Base-by-base conservation (phyloP, 1,284 basidiomycete species). In the Apiotrichum gracile region DNA sequence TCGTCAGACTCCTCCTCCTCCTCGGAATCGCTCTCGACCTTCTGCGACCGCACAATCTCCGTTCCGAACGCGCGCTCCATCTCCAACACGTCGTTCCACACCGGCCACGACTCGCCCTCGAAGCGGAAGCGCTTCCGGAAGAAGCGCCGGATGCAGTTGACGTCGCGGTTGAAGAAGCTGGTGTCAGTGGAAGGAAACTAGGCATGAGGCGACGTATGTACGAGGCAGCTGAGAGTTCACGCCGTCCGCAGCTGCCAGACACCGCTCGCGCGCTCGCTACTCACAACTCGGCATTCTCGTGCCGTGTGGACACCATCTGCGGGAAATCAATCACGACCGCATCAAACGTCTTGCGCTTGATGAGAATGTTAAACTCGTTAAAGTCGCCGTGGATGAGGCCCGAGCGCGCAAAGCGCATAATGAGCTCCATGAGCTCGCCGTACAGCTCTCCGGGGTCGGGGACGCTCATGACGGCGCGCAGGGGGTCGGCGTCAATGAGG, bases 291-390 rank as follows among this genome's bases (percentile, higher is more conserved):
- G 94, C 96, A 73, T 99, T 97, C 66, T 85, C 83, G 68, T 99
- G 94, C 46, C 92, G 88, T 34, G 90, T 94, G 79, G 88, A 92
- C 73, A 98, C 90, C 94, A 98, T 97, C 78, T 99, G 94, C 3
- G 94, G 94, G 70, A 99, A 99, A 77, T 99, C 96, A 64, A 99
- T 98, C 33, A 99, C 84, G 50, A 97, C 78, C 6, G 94, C 89
- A 64, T 91, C 85, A 38, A 80, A 81, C 22, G 51, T 48, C 51
- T 85, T 85, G 47, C 85, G 83, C 43, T 83, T 82, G 60, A 99
- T 91, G 57, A 99, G 83, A 65, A 99, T 91, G 74, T 99, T 98
- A 79, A 98, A 99, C 72, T 99, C 96, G 76, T 99, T 99, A 77
- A 90, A 99, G 75, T 99, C 94, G 47, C 96, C 94, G 68, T 99